Conservation (phyloP, 176 grass and related monocot genomes). For the Thalia dealbata region DNA sequence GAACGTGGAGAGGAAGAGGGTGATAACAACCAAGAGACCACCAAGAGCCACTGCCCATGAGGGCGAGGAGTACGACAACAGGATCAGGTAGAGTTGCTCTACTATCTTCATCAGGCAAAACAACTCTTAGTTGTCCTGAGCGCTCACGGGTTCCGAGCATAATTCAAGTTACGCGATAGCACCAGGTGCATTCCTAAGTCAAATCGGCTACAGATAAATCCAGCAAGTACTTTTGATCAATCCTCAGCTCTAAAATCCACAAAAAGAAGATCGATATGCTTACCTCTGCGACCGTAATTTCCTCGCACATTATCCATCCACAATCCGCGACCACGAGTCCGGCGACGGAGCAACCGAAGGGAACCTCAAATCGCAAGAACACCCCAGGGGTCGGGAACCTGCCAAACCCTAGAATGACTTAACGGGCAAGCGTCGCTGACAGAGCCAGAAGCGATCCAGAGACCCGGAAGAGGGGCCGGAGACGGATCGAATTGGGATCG, state of each 20-base stretch:
- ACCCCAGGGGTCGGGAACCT: background rate
- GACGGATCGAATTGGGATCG: background rate
- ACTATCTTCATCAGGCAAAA: slow-evolving; percentile 28
- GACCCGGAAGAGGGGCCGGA: background rate
- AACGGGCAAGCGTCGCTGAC: background rate
- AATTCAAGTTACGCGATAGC: background rate
- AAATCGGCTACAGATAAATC: background rate
- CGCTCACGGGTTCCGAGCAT: slow-evolving; percentile 1
- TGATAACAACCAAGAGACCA: slow-evolving; percentile 33
- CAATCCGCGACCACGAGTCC: background rate
- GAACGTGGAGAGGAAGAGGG: slow-evolving; percentile 52
- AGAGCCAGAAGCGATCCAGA: background rate
- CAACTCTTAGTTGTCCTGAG: background rate
- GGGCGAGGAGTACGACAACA: slow-evolving; percentile 34
- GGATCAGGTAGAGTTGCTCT: slow-evolving; percentile 22
- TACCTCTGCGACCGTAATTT: background rate
- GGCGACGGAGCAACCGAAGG: background rate
- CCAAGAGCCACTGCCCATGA: slow-evolving; percentile 45
- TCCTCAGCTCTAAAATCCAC: background rate
- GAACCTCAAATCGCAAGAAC: background rate
- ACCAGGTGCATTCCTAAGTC: background rate
- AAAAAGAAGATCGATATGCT: too few relatives aligned
- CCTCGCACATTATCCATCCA: background rate
- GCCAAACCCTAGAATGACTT: background rate
- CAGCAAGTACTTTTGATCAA: background rate